These are phyloP conservation scores for Sphagnum fallax DNA, from an alignment of 228 moss, liverwort and hornwort species.

Conservation along the genomic window DNA sequence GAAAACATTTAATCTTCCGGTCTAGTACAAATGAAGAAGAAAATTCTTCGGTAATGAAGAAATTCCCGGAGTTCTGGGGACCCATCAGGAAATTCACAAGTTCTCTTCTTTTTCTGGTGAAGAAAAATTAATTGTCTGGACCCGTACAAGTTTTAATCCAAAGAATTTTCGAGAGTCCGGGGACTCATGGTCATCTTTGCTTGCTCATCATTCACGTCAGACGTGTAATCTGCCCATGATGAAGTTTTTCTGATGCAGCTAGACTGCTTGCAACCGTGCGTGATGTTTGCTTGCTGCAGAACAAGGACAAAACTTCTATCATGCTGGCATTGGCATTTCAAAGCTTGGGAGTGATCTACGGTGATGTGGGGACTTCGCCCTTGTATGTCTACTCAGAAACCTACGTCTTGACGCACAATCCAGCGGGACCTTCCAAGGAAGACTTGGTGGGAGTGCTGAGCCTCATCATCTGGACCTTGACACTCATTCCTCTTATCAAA, in stretches of 20 bases:
- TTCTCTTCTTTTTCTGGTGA: too few species aligned
- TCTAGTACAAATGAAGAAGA: too few species aligned
- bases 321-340: constrained; percentile 56
- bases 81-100: too few species aligned
- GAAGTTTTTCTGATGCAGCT: too few species aligned
- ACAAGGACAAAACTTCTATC: constrained; percentile 15
- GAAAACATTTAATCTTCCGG: too few species aligned
- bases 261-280: background rate
- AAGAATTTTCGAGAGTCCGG: background rate
- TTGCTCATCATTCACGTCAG: background rate
- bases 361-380: constrained; percentile 78
- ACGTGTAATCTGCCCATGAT: too few species aligned
- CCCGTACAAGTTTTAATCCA: background rate
- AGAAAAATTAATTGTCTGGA: too few species aligned
- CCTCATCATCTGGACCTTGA: constrained; percentile 71
- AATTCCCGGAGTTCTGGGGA: too few species aligned
- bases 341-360: constrained; percentile 67
- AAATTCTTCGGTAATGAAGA: too few species aligned
- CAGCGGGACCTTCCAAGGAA: constrained; percentile 29
- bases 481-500: constrained; percentile 64
- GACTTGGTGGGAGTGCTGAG: constrained; percentile 54
- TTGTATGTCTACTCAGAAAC: constrained; percentile 60
- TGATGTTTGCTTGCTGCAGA: constrained; percentile 9
- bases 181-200: background rate
- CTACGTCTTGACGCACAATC: constrained; percentile 20